Evolutionary conservation across 2,329 filamentous ascomycete species (phyloP).

Genomic region (Madurella fahalii): DNA sequence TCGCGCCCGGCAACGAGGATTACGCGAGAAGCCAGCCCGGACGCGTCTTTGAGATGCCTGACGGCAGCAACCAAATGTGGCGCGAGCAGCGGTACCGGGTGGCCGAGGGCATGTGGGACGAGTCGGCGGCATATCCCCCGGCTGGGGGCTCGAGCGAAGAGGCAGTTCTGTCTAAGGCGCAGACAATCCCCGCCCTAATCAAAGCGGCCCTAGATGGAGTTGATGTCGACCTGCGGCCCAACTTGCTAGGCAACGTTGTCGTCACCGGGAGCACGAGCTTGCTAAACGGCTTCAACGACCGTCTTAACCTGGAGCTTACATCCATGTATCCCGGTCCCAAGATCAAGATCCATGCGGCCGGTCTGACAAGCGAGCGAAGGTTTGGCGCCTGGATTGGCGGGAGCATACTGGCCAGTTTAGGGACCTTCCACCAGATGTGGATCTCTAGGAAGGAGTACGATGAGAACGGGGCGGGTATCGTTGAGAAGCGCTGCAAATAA

Average conservation of each 20-base stretch:
- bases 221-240: constrained; percentile 82
- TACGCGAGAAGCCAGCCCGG: constrained; percentile 68
- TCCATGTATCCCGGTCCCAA: constrained; percentile 78
- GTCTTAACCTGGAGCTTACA: constrained; percentile 79
- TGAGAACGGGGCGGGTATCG: constrained; percentile 83
- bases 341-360: constrained; percentile 84
- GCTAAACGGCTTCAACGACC: constrained; percentile 87
- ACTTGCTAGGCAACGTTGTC: constrained; percentile 83
- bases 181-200: constrained; percentile 82
- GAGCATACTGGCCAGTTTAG: constrained; percentile 89
- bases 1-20: constrained; percentile 68
- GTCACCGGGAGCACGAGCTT: constrained; percentile 85
- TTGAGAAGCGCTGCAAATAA: constrained; percentile 94
- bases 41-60: constrained; percentile 92
- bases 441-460: constrained; percentile 97
- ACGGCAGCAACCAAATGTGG: constrained; percentile 95
- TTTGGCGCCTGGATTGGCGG: constrained; percentile 96
- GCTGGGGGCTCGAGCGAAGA: constrained; percentile 39
- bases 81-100: constrained; percentile 81
- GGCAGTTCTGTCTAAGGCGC: constrained; percentile 56
- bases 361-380: constrained; percentile 79
- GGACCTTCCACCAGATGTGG: constrained; percentile 99
- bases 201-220: constrained; percentile 71
- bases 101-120: constrained; percentile 87
- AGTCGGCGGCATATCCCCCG: constrained; percentile 61